Evolutionary conservation across 139 green algal genomes (phyloP), one percentile per base, ranked within the genome.

Genomic region (Haematococcus sp.): DNA sequence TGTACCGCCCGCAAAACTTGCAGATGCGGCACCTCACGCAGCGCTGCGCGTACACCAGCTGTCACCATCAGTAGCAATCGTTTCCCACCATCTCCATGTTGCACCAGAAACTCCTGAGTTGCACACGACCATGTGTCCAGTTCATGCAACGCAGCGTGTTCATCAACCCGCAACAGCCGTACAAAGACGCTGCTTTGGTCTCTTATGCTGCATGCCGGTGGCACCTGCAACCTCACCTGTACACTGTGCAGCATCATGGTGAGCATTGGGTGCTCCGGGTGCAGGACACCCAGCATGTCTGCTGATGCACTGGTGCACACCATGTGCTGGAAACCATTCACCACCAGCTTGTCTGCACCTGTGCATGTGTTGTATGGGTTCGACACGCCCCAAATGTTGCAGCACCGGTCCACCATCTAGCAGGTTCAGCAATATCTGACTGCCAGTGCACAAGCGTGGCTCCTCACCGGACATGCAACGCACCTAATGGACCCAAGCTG

Each of bases 81-180:
- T 70, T 82, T 82, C 63, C 33, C 59, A 52, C 49, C 70, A 28
- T 82, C 76, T 0, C 76, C 76, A 71, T 66, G 35, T 32, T 40
- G 22, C 5, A 28, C 7, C 27, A 32, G 40, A 73, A 64, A 69
- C 16, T 51, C 61, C 61, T 69, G 61, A 2, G 22, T 44, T 9
- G 23, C 54, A 61, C 17, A 19, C 4, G 23, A 13, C 9, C 54
- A 61, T 28, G n/a, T 61, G 7, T 61, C 17, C 15, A 19, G 4
- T 13, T 27, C 23, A 32, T 28, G n/a, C 54, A 61, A 28, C 9
- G 22, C 54, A 61, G 4, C 23, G n/a, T 61, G 54, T 27, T 61
- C 23, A n/a, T n/a, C 22, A 61, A 61, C 17, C 4, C n/a, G 23
- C 22, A n/a, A n/a, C n/a, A n/a, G n/a, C n/a, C n/a, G n/a, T n/a